phyloP scores from a whole-genome alignment of 352 stramenopile genomes.

The Plasmopara halstedii region DNA sequence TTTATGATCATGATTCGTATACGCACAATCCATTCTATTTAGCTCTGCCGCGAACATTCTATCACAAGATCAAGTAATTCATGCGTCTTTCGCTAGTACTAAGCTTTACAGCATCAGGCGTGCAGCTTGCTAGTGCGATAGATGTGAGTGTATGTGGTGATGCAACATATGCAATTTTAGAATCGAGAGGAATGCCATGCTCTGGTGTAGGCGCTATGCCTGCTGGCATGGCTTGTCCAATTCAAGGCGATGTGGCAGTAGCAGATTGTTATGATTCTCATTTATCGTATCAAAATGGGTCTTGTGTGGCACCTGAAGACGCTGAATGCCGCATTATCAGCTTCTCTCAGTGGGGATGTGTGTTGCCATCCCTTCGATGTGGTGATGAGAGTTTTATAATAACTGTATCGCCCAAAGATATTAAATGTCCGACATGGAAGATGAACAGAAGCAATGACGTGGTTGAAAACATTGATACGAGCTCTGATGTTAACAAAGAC shows the following conservation, averaged over 20 bases:
- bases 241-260: constrained; percentile 31
- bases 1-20: too few species aligned
- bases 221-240: constrained; percentile 33
- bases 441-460: constrained; percentile 8
- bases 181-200: constrained; percentile 14
- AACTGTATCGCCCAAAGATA: constrained; percentile 3
- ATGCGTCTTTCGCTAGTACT: constrained; percentile 11
- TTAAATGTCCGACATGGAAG: constrained; percentile 13
- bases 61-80: too few species aligned
- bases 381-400: neutral
- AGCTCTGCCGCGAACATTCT: too few species aligned
- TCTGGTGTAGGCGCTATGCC: constrained; percentile 14
- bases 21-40: too few species aligned
- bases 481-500: constrained; percentile 13
- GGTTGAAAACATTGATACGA: constrained; percentile 16
- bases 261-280: constrained; percentile 35
- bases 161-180: constrained; percentile 29
- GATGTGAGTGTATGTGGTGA: constrained; percentile 39
- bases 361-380: constrained; percentile 28
- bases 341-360: constrained; percentile 26
- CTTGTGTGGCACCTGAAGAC: constrained; percentile 32
- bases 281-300: constrained; percentile 26
- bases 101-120: constrained; percentile 2
- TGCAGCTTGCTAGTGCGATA: constrained; percentile 1
- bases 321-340: constrained; percentile 36